Conservation (phyloP, 148 eudicot genomes). For the Spergularia bocconei region DNA sequence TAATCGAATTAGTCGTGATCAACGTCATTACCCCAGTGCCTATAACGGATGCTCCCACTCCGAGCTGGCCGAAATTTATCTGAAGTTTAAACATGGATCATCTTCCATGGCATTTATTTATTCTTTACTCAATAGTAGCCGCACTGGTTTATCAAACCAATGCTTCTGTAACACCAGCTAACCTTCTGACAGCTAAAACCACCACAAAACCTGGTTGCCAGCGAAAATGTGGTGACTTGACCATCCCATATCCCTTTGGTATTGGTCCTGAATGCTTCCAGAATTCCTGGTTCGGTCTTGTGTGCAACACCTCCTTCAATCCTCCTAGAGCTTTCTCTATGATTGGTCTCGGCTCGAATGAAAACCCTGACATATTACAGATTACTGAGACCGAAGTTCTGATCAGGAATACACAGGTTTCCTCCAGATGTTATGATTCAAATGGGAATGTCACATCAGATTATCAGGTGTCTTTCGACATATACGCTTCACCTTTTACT, state of each 20-base stretch:
- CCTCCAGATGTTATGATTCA: constrained; percentile 6
- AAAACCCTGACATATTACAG: constrained; percentile 11
- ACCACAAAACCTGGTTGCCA: constrained; percentile 33
- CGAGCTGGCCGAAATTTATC: too few relatives aligned
- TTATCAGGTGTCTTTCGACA: background rate
- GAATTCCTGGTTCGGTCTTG: constrained; percentile 5
- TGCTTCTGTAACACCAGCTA: constrained; percentile 11
- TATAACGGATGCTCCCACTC: too few relatives aligned
- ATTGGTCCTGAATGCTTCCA: constrained; percentile 21
- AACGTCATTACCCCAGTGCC: too few relatives aligned
- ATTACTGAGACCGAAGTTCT: constrained; percentile 25
- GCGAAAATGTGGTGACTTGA: constrained; percentile 22
- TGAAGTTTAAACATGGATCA: constrained; percentile 4
- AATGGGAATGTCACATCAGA: background rate
- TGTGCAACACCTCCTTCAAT: constrained; percentile 20
- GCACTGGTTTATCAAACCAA: background rate
- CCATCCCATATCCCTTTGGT: constrained; percentile 34
- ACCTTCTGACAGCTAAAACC: constrained; percentile 24
- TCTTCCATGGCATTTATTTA: constrained; percentile 10
- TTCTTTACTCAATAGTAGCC: background rate
- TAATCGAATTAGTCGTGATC: too few relatives aligned
- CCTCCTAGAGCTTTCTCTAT: constrained; percentile 23
- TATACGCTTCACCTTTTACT: background rate
- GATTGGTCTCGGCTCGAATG: constrained; percentile 3
- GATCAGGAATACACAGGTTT: constrained; percentile 14